Conservation (phyloP, 169 alveolate species). For the Plasmodium vivax region DNA sequence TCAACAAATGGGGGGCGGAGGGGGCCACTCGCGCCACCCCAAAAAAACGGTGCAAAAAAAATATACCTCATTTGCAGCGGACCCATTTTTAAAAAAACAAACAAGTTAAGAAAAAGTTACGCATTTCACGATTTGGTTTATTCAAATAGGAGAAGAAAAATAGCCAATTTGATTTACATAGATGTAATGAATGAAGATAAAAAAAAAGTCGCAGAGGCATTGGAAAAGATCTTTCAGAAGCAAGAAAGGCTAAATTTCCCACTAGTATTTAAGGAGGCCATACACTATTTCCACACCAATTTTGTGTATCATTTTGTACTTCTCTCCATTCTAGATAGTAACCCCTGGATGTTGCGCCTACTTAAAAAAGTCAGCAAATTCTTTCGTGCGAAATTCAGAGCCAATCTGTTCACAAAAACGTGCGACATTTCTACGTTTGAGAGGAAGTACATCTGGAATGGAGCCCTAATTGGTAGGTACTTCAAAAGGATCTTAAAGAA, state of each 20-base stretch:
- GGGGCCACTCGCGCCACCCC: background rate
- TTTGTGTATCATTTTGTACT: constrained; percentile 33
- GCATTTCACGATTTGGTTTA: constrained; percentile 8
- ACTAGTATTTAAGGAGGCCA: constrained; percentile 12
- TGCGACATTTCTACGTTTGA: constrained; percentile 5
- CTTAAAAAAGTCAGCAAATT: constrained; percentile 15
- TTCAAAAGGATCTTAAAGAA: constrained; percentile 9
- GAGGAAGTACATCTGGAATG: constrained; percentile 59
- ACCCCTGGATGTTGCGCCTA: background rate
- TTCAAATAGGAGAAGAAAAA: constrained; percentile 37
- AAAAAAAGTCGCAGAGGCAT: background rate
- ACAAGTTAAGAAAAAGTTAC: background rate
- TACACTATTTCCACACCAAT: constrained; percentile 16
- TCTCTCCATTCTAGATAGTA: constrained; percentile 1
- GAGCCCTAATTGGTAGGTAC: background rate
- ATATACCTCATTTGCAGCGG: background rate
- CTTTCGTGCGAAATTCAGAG: constrained; percentile 10
- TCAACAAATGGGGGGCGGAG: background rate
- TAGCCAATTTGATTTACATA: constrained; percentile 16
- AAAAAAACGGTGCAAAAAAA: background rate
- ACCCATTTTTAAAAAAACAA: constrained; percentile 4
- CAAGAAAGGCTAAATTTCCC: constrained; percentile 23
- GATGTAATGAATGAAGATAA: constrained; percentile 41
- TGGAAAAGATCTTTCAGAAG: constrained; percentile 32
- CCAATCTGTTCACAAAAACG: background rate